Percentiles rank a stretch among this genome's conserved stretches.
phyloP scores from a whole-genome alignment of 2,329 filamentous ascomycete species.

The Trichoderma sp. region DNA sequence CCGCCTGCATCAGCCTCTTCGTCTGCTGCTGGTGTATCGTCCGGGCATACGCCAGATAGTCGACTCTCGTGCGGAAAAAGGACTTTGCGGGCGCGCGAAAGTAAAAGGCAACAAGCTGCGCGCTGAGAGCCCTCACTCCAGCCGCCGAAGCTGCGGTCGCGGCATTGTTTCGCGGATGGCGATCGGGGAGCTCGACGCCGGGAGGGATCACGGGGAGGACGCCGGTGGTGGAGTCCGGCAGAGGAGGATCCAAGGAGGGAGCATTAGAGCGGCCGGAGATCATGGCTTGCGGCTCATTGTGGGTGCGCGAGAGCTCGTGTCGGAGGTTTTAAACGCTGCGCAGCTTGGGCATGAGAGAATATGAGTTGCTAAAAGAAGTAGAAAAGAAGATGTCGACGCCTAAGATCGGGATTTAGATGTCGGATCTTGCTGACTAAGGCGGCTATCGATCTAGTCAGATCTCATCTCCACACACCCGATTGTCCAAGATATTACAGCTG shows the following conservation, averaged over 20 bases:
- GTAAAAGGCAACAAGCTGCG: conserved; percentile 85
- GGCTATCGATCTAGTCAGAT: not conserved
- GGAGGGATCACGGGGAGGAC: conserved; percentile 52
- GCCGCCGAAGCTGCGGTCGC: conserved; percentile 81
- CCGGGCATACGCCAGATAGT: conserved; percentile 70
- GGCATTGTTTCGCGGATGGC: conserved; percentile 56
- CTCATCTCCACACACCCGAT: not conserved
- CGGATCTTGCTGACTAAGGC: conserved; percentile 6
- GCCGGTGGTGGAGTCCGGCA: conserved; percentile 40
- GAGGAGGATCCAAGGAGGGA: conserved; percentile 37
- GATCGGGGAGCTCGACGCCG: conserved; percentile 50
- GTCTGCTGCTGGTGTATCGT: conserved; percentile 53
- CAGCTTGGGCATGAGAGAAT: not conserved
- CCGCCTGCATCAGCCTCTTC: conserved; percentile 43
- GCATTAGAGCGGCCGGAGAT: conserved; percentile 41
- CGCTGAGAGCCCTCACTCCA: conserved; percentile 79
- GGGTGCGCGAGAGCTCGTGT: conserved; percentile 4
- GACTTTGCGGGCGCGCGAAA: conserved; percentile 90
- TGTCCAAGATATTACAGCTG: not conserved
- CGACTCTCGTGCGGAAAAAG: conserved; percentile 87
- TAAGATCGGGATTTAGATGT: not conserved
- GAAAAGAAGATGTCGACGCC: not conserved
- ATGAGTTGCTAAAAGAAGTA: not conserved
- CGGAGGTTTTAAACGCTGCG: not conserved
- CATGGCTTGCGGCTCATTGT: conserved; percentile 44